Evolutionary conservation across 306 rosid species (phyloP).

Genomic region (Prinsepia uniflora): DNA sequence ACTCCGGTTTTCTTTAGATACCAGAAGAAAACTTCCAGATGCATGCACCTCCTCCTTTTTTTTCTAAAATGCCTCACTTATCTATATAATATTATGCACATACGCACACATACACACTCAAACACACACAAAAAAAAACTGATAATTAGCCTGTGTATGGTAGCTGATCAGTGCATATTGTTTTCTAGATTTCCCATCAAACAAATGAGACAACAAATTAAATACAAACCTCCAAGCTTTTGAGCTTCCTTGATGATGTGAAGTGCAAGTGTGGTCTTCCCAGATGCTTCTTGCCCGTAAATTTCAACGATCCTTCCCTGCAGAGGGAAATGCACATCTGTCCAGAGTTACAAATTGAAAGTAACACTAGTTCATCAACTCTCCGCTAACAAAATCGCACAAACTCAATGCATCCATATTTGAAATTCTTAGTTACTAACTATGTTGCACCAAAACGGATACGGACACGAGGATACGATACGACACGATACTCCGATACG

Average conservation of each 20-base stretch:
- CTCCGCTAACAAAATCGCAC: background rate
- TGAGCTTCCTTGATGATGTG: conserved; percentile 87
- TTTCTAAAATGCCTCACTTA: background rate
- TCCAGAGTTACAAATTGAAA: background rate
- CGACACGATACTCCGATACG: too few relatives aligned
- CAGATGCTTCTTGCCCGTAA: conserved; percentile 84
- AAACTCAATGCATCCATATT: conserved; percentile 1
- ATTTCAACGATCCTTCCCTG: conserved; percentile 92
- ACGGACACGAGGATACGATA: too few relatives aligned
- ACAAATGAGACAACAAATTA: background rate
- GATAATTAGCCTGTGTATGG: background rate
- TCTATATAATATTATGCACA: background rate
- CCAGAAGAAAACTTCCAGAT: background rate
- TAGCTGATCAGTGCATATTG: background rate
- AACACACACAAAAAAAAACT: conserved; percentile 1
- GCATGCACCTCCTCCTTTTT: background rate
- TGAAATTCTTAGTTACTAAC: background rate
- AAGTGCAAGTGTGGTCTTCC: conserved; percentile 88
- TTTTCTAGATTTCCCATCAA: background rate
- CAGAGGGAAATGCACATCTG: conserved; percentile 4
- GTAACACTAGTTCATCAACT: background rate
- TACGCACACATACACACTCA: background rate
- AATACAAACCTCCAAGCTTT: conserved; percentile 66
- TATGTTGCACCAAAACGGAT: too few relatives aligned
- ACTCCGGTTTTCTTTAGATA: background rate